Base-by-base conservation (phyloP, 306 rosid genomes). In the Macrotyloma uniflorum region DNA sequence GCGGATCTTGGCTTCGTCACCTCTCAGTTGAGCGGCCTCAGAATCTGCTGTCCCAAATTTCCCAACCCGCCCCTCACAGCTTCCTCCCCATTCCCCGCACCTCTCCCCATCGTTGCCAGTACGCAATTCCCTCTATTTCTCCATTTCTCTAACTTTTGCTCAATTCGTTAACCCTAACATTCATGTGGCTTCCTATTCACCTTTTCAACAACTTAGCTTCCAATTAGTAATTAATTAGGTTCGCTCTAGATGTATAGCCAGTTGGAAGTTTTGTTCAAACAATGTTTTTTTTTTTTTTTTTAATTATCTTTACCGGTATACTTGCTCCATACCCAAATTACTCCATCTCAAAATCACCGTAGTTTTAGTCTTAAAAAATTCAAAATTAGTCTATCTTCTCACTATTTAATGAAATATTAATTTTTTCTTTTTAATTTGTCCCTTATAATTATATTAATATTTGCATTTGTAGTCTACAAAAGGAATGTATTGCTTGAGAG, bases 11-110 rank as follows among this genome's bases (percentile, higher is more conserved):
- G 91, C 16, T 92, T 89, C 78, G 65, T 91, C 28, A 71, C 77
- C 64, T 92, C 98, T 5, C 93, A 91, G 70, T 82, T 95, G 80
- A 61, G 80, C 12, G 98, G 98, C 82, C 33, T 91, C 89, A 88
- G 73, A 85, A 83, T 91, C 83, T 86, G 91, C 4, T 38, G 50
- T 83, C 77, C 62, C 28, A 68, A 74, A 66, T 59, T 66, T 83
- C 47, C 67, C 6, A 26, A 2, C 1, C 43, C 49, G 5, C 82
- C 86, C 38, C 6, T 75, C 1, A 36, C 67, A 55, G 35, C 82
- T 59, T 67, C 90, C 33, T 72, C 84, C 5, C 13, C 8, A 0
- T 67, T 67, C 47, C 9, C 26, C 5, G 13, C 50, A 19, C 92
- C 88, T 67, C 80, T 70, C 88, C 96, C 40, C 1, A 36, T 79